Base-by-base conservation (phyloP, 371 early-diverging fungal species). In the Zopfochytrium polystomum region DNA sequence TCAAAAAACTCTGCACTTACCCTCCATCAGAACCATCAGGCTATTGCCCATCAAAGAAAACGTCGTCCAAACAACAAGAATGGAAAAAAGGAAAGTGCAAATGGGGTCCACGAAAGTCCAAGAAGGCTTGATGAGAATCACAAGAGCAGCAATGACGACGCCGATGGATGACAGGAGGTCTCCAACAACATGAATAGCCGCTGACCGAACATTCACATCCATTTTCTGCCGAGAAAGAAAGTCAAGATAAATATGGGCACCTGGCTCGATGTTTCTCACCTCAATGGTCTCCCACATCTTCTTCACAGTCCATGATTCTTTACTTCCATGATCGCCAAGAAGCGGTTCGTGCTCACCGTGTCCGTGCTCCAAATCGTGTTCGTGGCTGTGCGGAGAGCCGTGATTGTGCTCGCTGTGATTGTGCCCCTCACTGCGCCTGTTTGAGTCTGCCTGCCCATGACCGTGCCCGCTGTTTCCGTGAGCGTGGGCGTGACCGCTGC, bases 121-220 rank as follows among this genome's bases (percentile, higher is more conserved):
- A 15, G 66, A 64, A 4, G 91, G 91, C 50, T 83, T 80, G 52
- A 87, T 76, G 42, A 81, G 81, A n/a, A 90, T 84, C 35, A 90
- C 69, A 20, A 87, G 73, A 5, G 90, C 82, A 1, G 95, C 91
- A 44, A 91, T 83, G 33, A 94, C 69, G 3, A 94, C 92, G n/a
- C 95, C 94, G 33, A 91, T 69, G 3, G 91, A 89, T 0, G 87
- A 87, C 23, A 92, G 71, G 18, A 92, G 68, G 69, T 94, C 95
- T 13, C 92, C 92, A 31, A 94, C 70, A 27, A 91, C 91, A 71
- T 94, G 52, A 87, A 77, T 58, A 1, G 72, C 70, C 15, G 77
- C 77, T 0, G 68, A 60, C 13, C 62, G 60, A 29, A 65, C 62
- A 43, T 74, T 74, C 55, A 74, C 66, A 58, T 74, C 71, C 27